A percentile compares a stretch with the other conserved stretches of the same genome.
Evolutionary conservation across 2,329 filamentous ascomycete species (phyloP).

Genomic region (Colletotrichum costaricense): DNA sequence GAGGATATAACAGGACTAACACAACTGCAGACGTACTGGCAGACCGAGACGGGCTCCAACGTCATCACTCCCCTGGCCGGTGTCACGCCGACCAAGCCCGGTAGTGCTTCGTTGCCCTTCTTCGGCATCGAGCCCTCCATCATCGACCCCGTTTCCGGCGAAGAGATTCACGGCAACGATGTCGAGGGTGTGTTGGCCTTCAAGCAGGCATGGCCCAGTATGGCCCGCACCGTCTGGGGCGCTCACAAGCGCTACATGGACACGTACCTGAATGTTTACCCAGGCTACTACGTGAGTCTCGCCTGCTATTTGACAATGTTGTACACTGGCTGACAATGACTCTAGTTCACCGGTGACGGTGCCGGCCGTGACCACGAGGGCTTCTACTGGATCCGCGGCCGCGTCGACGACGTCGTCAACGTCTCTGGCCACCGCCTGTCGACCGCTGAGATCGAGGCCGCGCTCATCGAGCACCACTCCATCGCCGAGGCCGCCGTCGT

Average conservation of each 20-base stretch:
- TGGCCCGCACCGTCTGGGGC: slow-evolving; percentile 97
- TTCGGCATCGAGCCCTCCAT: slow-evolving; percentile 98
- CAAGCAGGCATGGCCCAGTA: slow-evolving; percentile 98
- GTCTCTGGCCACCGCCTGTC: slow-evolving; percentile 96
- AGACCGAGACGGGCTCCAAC: slow-evolving; percentile 97
- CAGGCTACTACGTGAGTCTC: slow-evolving; percentile 91
- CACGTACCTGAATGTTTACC: slow-evolving; percentile 97
- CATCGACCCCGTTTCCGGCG: slow-evolving; percentile 94
- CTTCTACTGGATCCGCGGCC: slow-evolving; percentile 99
- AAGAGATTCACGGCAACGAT: slow-evolving; percentile 94
- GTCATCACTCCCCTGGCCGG: slow-evolving; percentile 95
- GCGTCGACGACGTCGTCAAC: slow-evolving; percentile 98
- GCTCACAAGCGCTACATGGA: slow-evolving; percentile 99
- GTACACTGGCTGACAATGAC: not conserved
- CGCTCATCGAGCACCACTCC: slow-evolving; percentile 88
- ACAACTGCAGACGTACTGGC: slow-evolving; percentile 89
- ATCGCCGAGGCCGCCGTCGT: slow-evolving; percentile 97
- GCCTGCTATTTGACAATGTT: not conserved
- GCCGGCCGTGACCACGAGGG: slow-evolving; percentile 96
- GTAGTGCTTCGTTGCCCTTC: slow-evolving; percentile 95
- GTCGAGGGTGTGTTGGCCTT: slow-evolving; percentile 97
- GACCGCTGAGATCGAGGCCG: slow-evolving; percentile 97
- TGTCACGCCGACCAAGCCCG: slow-evolving; percentile 95
- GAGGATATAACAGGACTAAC: not conserved
- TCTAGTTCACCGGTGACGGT: slow-evolving; percentile 88